A percentile compares a stretch with the other conserved stretches of the same genome.
phyloP scores from a whole-genome alignment of 768 basidiomycete genomes.

The Suillus paluster region DNA sequence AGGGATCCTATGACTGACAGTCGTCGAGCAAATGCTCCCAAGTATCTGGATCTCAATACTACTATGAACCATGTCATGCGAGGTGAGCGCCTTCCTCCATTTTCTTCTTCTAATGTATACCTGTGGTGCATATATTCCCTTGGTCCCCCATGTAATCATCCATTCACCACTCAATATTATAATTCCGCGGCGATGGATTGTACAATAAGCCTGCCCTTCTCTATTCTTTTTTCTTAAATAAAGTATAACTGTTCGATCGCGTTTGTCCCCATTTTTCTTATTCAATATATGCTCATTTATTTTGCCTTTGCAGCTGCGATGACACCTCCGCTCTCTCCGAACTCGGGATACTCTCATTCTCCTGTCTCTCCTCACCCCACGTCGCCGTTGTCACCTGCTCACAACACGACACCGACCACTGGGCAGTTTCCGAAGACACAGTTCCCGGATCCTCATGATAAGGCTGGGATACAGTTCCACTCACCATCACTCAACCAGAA shows the following conservation, averaged over 20 bases:
- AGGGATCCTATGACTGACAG: constrained; percentile 16
- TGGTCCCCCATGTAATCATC: not conserved
- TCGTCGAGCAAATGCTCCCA: constrained; percentile 42
- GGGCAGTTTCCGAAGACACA: constrained; percentile 16
- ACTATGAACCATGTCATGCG: constrained; percentile 33
- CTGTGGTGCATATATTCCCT: not conserved
- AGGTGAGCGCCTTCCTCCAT: constrained; percentile 26
- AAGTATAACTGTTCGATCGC: not conserved
- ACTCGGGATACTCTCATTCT: constrained; percentile 36
- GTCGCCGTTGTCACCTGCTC: constrained; percentile 28
- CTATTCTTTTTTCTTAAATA: not conserved
- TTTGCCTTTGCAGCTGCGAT: constrained; percentile 23
- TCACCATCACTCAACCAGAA: constrained; percentile 21
- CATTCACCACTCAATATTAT: not conserved
- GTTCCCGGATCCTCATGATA: constrained; percentile 26
- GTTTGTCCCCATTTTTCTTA: not conserved
- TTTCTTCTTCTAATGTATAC: not conserved
- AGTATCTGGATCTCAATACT: constrained; percentile 51
- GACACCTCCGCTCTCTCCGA: constrained; percentile 40
- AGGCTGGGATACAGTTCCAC: constrained; percentile 11
- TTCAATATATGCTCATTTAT: not conserved
- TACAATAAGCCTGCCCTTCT: not conserved
- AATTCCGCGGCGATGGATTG: no score
- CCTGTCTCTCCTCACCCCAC: constrained; percentile 36
- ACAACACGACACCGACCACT: constrained; percentile 16